These are phyloP conservation scores for Aspergillus japonicus DNA, from an alignment of 2,329 filamentous ascomycete species.

Conservation along the genomic window DNA sequence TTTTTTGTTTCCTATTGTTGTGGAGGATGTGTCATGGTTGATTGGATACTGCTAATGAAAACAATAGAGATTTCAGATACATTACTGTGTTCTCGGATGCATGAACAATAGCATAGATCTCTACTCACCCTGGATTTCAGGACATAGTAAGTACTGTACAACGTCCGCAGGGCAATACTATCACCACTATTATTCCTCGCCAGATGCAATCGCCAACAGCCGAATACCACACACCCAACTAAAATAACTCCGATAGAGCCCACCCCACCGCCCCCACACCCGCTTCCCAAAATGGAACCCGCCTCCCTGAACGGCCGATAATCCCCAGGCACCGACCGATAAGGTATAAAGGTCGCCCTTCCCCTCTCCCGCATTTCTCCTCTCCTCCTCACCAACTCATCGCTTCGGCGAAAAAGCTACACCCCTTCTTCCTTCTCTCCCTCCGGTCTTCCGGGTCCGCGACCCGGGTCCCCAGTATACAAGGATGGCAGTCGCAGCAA, in stretches of 20 bases:
- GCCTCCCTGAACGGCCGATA: not conserved
- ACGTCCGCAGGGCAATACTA: too few species aligned
- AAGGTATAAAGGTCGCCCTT: not conserved
- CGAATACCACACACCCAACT: not conserved
- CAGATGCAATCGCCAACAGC: too few species aligned
- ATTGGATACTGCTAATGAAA: not conserved
- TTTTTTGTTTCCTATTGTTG: not conserved
- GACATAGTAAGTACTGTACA: not conserved
- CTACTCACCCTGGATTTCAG: too few species aligned
- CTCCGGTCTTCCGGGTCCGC: slow-evolving; percentile 14
- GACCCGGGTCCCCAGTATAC: slow-evolving; percentile 18
- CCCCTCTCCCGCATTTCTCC: not conserved
- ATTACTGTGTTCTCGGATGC: too few species aligned
- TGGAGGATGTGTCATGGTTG: not conserved
- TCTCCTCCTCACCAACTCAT: not conserved
- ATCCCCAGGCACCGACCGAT: not conserved
- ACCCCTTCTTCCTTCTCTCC: not conserved
- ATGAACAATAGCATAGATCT: too few species aligned
- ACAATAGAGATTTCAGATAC: not conserved
- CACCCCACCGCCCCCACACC: not conserved
- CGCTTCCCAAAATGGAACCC: not conserved
- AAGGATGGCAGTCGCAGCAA: slow-evolving; percentile 16
- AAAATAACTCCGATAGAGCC: not conserved
- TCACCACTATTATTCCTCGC: too few species aligned
- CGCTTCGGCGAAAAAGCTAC: slow-evolving; percentile 1